phyloP scores from a whole-genome alignment of 1,284 basidiomycete species.

The Stygiomarasmius scandens region DNA sequence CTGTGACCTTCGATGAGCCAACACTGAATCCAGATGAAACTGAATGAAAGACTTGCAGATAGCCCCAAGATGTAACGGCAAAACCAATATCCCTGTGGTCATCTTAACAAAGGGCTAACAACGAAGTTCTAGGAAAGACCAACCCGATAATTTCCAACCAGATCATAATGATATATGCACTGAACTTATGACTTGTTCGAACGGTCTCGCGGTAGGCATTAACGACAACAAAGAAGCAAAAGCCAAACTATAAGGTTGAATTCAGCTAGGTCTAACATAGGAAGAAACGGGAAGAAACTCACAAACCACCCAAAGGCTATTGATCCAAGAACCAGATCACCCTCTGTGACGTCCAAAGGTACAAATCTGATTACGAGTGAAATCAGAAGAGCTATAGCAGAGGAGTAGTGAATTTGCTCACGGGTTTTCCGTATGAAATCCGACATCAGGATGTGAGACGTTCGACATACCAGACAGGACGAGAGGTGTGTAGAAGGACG shows the following conservation, averaged over 20 bases:
- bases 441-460: too few species aligned
- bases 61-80: background rate
- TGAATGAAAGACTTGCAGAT: background rate
- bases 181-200: background rate
- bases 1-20: background rate
- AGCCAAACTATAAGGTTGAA: background rate
- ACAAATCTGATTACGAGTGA: background rate
- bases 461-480: too few species aligned
- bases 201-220: background rate
- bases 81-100: background rate
- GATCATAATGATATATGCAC: slow-evolving; percentile 5
- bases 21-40: background rate
- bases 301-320: slow-evolving; percentile 1
- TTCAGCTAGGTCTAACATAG: background rate
- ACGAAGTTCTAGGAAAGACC: background rate
- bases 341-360: background rate
- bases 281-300: background rate
- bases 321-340: background rate
- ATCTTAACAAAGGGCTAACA: background rate
- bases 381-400: too few species aligned
- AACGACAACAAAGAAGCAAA: background rate
- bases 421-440: too few species aligned
- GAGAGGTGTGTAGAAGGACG: too few species aligned
- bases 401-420: too few species aligned
- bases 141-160: slow-evolving; percentile 5